These are phyloP conservation scores for Primulina huaijiensis DNA, from an alignment of 257 asterid genomes.

Conservation along the genomic window DNA sequence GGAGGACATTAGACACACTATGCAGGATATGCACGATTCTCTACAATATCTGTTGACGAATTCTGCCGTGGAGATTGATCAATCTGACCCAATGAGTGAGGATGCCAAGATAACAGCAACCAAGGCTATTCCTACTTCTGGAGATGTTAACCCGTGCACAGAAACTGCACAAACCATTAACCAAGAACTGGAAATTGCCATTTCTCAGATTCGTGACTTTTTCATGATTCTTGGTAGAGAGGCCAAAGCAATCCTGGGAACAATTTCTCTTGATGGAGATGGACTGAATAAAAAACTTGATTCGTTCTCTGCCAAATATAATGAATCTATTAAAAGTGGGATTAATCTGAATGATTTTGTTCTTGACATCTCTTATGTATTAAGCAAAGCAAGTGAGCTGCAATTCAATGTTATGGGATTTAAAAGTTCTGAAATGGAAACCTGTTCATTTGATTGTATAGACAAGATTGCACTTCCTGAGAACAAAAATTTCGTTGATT, in stretches of 20 bases:
- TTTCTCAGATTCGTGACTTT: conserved; percentile 60
- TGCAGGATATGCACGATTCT: conserved; percentile 53
- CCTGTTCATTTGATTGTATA: conserved; percentile 66
- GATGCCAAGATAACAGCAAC: conserved; percentile 31
- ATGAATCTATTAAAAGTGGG: conserved; percentile 38
- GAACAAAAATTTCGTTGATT: conserved; percentile 52
- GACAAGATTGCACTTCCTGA: conserved; percentile 91
- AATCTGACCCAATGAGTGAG: conserved; percentile 30
- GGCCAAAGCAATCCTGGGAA: conserved; percentile 52
- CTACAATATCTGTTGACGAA: conserved; percentile 33
- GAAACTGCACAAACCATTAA: conserved; percentile 31
- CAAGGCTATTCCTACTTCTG: conserved; percentile 32
- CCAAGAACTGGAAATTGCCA: conserved; percentile 56
- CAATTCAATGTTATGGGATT: conserved; percentile 69
- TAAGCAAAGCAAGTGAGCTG: conserved; percentile 64
- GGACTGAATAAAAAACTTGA: conserved; percentile 41
- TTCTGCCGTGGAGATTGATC: conserved; percentile 31
- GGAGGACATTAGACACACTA: conserved; percentile 48
- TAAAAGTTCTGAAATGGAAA: conserved; percentile 67
- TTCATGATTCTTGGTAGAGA: conserved; percentile 65
- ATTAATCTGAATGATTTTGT: conserved; percentile 54
- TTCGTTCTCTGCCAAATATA: conserved; percentile 53
- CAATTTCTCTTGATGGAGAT: conserved; percentile 42
- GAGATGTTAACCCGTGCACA: conserved; percentile 30
- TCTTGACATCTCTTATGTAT: conserved; percentile 60